Evolutionary conservation across 768 basidiomycete species (phyloP), one percentile per base, ranked within the genome.

Genomic region (Tricholoma sp.): DNA sequence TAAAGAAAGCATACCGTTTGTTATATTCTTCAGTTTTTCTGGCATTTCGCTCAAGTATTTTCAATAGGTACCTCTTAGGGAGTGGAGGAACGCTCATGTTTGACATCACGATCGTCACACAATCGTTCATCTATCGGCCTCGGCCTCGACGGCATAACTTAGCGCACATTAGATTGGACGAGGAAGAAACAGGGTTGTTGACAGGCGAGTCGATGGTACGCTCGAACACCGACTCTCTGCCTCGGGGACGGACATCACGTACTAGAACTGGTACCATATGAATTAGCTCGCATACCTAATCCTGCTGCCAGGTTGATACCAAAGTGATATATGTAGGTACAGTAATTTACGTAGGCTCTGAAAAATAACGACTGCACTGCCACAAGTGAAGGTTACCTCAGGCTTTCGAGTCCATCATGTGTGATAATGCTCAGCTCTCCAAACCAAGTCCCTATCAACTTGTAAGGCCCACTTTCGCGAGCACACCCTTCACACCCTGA

Each of bases 21-120:
- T 83, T 16, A 11, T 41, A 52, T 50, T 47, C 50, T 50, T 34
- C 12, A 8, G 22, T 27, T 47, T n/a, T 37, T 35, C 54, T 55
- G 22, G 16, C 12, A 21, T 12, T 24, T 11, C 14, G 24, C 47
- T 50, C n/a, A 45, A 49, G 18, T 54, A 45, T 54, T 46, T 54
- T 57, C 57, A 22, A 22, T 49, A 91, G 90, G 51, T 98, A 94
- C 67, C 78, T 98, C 0, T 74, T 98, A 1, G 96, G 96, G 32
- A 94, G 91, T 57, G 94, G 83, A 39, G 97, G 97, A 2, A 98
- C 96, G 0, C 82, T 98, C 16, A 71, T 93, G 62, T 98, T 98
- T 69, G 97, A 99, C 69, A 73, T 98, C 31, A 89, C 89, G 5
- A 98, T 99, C 66, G 86, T 98, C 54, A 69, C 80, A 9, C 97